A percentile compares a stretch with the other conserved stretches of the same genome.
These are phyloP conservation scores for Maudiozyma saulgeensis DNA, from an alignment of 805 yeast species.

Conservation along the genomic window DNA sequence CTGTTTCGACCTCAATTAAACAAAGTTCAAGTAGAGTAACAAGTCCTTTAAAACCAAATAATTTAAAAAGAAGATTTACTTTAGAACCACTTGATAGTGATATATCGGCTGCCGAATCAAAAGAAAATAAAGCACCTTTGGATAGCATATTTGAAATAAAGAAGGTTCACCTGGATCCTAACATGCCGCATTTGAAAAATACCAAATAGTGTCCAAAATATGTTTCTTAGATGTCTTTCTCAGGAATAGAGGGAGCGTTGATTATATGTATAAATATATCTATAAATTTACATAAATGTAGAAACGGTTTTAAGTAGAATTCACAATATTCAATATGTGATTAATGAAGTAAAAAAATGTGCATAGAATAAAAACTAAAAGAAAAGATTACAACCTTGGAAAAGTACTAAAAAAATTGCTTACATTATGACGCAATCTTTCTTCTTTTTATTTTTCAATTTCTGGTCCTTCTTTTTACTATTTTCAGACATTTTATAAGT, in stretches of 20 bases:
- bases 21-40: constrained; percentile 1
- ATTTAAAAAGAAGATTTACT: constrained; percentile 18
- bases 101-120: constrained; percentile 1
- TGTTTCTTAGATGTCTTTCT: neutral
- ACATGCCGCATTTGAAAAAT: neutral
- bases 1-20: constrained; percentile 6
- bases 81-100: constrained; percentile 2
- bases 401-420: neutral
- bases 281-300: neutral
- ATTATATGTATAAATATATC: neutral
- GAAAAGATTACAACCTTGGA: neutral
- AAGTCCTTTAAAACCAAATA: constrained; percentile 5
- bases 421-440: constrained; percentile 17
- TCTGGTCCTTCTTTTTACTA: neutral
- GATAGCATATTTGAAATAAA: neutral
- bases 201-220: neutral
- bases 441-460: constrained; percentile 4
- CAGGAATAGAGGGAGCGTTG: neutral
- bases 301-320: too few species aligned
- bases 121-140: neutral
- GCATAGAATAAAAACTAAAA: too few species aligned
- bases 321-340: too few species aligned
- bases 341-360: too few species aligned
- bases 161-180: neutral
- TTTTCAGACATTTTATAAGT: neutral